phyloP scores from a whole-genome alignment of 306 rosid species.

The Quercus dentata region DNA sequence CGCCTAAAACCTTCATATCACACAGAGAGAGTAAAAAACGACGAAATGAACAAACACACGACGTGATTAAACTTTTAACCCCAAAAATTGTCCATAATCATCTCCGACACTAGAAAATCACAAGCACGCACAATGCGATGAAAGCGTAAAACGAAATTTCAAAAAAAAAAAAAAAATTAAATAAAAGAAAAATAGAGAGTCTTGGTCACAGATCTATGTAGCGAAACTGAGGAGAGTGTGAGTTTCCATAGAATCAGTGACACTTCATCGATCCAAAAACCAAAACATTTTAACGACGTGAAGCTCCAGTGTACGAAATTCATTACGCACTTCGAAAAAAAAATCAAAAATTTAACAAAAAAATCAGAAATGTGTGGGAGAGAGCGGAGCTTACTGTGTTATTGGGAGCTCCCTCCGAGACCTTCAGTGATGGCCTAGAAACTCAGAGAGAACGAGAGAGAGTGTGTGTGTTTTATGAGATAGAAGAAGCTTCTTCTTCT shows the following conservation, averaged over 20 bases:
- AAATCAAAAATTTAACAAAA: not conserved
- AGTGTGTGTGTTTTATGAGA: not conserved
- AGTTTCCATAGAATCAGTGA: constrained; percentile 13
- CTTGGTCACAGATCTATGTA: constrained; percentile 29
- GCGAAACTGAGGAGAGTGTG: constrained; percentile 15
- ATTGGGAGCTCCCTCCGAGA: constrained; percentile 46
- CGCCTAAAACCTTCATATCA: not conserved
- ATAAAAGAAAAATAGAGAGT: not conserved
- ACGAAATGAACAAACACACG: not conserved
- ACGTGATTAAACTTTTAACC: not conserved
- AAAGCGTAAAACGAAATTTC: not conserved
- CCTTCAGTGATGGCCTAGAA: constrained; percentile 10
- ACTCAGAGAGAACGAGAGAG: constrained; percentile 7
- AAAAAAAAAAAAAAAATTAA: not conserved
- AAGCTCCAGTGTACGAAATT: constrained; percentile 6
- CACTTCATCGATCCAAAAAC: constrained; percentile 12
- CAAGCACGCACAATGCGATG: not conserved
- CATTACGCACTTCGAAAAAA: not conserved
- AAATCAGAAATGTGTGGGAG: not conserved
- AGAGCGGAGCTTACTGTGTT: constrained; percentile 27
- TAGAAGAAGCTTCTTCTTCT: too few relatives aligned
- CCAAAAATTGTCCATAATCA: not conserved
- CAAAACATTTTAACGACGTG: not conserved
- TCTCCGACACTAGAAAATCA: not conserved
- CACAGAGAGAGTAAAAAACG: not conserved